A percentile compares a stretch with the other conserved stretches of the same genome.
Conservation (phyloP, 176 grass and related monocot species). For the Raddia distichophylla region DNA sequence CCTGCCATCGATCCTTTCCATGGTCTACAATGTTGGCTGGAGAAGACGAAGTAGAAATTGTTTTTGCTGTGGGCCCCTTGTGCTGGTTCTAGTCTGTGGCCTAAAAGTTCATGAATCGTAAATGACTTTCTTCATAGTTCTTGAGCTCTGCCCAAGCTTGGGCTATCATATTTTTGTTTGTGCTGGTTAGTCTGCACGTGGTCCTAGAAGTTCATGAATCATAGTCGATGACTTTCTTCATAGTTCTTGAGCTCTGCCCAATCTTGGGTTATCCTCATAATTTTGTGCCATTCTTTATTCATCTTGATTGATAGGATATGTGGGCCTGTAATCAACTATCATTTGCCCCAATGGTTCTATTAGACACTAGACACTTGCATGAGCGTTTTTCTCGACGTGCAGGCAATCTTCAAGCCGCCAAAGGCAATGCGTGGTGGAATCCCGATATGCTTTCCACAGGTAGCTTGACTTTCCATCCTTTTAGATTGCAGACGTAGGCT, state of each 20-base stretch:
- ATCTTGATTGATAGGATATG: not conserved
- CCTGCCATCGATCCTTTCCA: not conserved
- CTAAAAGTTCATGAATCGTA: conserved; percentile 19
- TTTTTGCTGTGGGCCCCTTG: not conserved
- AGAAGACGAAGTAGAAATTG: not conserved
- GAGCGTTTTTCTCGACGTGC: conserved; percentile 22
- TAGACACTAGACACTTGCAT: conserved; percentile 20
- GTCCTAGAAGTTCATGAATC: conserved; percentile 25
- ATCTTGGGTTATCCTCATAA: not conserved
- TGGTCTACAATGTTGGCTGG: conserved; percentile 5
- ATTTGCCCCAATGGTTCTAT: not conserved
- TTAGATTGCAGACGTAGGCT: not conserved
- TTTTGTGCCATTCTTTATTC: not conserved
- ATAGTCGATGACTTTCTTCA: not conserved
- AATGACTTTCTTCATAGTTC: not conserved
- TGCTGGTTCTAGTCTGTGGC: not conserved
- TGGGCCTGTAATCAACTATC: not conserved
- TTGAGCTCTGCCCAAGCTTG: not conserved
- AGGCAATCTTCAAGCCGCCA: conserved; percentile 88
- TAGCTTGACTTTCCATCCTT: conserved; percentile 2
- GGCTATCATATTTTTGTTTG: not conserved
- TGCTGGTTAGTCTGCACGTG: not conserved
- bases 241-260: not conserved
- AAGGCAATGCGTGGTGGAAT: conserved; percentile 91
- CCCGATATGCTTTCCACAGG: conserved; percentile 92